phyloP scores from a whole-genome alignment of 2,329 filamentous ascomycete species.

The Phyllosticta ampelicida region DNA sequence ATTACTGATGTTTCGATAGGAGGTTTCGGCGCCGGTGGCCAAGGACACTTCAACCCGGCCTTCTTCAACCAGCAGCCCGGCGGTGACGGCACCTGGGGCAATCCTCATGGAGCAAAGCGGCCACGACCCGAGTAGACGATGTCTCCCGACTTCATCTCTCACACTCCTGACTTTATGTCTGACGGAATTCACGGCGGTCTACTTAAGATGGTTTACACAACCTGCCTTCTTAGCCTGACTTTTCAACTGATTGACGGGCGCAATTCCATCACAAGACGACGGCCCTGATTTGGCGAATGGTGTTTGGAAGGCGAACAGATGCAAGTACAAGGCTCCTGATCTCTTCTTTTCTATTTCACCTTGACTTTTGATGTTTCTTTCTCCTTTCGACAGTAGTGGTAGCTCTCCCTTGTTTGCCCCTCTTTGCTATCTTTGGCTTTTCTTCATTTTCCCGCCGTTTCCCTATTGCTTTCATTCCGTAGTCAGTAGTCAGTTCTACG shows the following conservation, averaged over 20 bases:
- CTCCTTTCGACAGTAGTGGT: neutral
- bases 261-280: neutral
- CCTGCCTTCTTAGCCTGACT: neutral
- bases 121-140: constrained; percentile 57
- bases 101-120: constrained; percentile 71
- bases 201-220: neutral
- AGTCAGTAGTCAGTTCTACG: too few species aligned
- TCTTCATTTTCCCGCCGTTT: neutral
- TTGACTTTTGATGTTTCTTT: neutral
- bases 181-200: neutral
- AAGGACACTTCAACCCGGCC: constrained; percentile 59
- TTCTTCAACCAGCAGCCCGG: constrained; percentile 51
- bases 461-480: neutral
- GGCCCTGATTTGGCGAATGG: neutral
- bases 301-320: neutral
- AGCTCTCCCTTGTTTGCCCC: neutral
- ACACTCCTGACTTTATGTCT: neutral
- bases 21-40: constrained; percentile 54
- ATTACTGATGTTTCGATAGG: constrained; percentile 15
- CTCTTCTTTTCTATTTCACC: neutral
- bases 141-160: neutral
- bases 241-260: neutral
- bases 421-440: neutral
- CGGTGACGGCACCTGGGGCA: constrained; percentile 54
- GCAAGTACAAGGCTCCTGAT: neutral